phyloP scores from a whole-genome alignment of 2,329 filamentous ascomycete genomes.

The Fusarium sp. region DNA sequence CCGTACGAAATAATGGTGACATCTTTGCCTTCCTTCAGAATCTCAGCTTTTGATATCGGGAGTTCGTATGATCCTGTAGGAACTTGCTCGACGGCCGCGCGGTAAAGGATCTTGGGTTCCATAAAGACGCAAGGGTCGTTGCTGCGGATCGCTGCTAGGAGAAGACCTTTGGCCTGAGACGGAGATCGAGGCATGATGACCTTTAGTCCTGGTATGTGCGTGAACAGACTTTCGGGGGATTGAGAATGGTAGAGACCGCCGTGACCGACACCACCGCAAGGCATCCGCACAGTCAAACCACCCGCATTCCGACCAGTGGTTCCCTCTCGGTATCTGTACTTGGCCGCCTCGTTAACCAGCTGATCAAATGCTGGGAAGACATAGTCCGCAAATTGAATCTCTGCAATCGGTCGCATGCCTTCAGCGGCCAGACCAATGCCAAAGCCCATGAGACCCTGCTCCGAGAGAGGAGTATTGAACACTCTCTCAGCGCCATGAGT shows the following conservation, averaged over 20 bases:
- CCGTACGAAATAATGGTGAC: slow-evolving; percentile 90
- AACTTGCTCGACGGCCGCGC: slow-evolving; percentile 91
- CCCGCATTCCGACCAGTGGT: slow-evolving; percentile 70
- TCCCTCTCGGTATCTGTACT: slow-evolving; percentile 82
- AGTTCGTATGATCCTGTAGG: slow-evolving; percentile 83
- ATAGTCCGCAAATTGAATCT: slow-evolving; percentile 97
- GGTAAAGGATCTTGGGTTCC: slow-evolving; percentile 94
- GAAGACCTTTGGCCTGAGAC: slow-evolving; percentile 85
- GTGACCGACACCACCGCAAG: slow-evolving; percentile 88
- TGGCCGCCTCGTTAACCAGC: slow-evolving; percentile 92
- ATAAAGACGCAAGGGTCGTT: slow-evolving; percentile 92
- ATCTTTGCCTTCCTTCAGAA: slow-evolving; percentile 82
- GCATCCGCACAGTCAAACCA: slow-evolving; percentile 89
- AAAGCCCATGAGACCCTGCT: slow-evolving; percentile 95
- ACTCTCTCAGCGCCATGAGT: slow-evolving; percentile 89
- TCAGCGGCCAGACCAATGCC: slow-evolving; percentile 90
- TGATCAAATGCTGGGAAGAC: slow-evolving; percentile 94
- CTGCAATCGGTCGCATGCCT: slow-evolving; percentile 91
- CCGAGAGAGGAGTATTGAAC: slow-evolving; percentile 94
- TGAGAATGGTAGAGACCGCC: slow-evolving; percentile 90
- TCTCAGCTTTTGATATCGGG: slow-evolving; percentile 85
- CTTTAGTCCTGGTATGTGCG: slow-evolving; percentile 84
- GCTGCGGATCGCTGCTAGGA: slow-evolving; percentile 79
- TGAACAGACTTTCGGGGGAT: slow-evolving; percentile 88
- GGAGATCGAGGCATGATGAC: slow-evolving; percentile 90